Evolutionary conservation across 345 rosid species (phyloP), one percentile per base, ranked within the genome.

Genomic region (Murraya paniculata): DNA sequence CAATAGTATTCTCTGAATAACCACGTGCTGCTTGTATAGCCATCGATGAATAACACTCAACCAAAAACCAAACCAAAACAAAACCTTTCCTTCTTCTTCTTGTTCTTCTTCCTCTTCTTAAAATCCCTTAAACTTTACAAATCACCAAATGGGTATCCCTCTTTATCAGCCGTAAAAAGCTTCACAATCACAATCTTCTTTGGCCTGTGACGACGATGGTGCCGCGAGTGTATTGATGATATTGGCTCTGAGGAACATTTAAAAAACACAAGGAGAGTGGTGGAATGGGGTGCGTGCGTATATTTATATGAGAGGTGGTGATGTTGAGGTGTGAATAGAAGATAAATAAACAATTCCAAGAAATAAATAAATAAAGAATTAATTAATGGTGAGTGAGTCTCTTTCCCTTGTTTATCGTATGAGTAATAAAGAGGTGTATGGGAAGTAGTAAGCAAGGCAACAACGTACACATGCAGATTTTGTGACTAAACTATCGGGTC

Each of bases 391-490:
- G 33, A 45, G 50, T 11, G 50, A 11, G 18, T 45, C 60, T 73
- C 33, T 53, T 38, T 55, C 41, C 9, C 39, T 33, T 31, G 48
- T 45, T 33, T 56, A 28, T 25, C 36, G 73, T 16, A 48, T 7
- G 28, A 18, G 58, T 25, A 50, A 71, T 7, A 76, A 55, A 80
- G 72, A 71, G 58, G 45, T 66, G 27, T 58, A 3, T 38, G 79
- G 84, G 74, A 84, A 60, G 85, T 66, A 82, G 82, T 73, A 83
- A 81, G 87, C 75, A 61, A 75, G 70, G 71, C 82, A 88, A 82
- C 88, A 86, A 89, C 91, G 95, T 89, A 88, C 86, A 81, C 98
- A 91, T 92, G 97, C 95, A 90, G 90, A 90, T 90, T 90, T 88
- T 90, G 91, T 91, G 95, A 91, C 92, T 86, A 85, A 89, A 89